These are phyloP conservation scores for Yamadazyma nakazawae DNA, from an alignment of 805 yeast genomes.

Conservation along the genomic window DNA sequence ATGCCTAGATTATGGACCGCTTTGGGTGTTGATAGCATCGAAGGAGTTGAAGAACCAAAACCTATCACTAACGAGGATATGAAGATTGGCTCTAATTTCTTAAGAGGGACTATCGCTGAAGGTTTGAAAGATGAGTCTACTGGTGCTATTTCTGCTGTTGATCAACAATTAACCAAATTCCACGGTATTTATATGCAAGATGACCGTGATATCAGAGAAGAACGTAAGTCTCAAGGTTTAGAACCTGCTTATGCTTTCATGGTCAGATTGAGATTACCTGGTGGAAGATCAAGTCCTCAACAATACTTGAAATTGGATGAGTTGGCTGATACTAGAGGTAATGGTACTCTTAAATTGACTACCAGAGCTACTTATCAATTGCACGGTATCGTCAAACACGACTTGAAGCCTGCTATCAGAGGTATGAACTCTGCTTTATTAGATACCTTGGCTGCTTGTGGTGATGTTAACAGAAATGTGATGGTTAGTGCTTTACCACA, in stretches of 20 bases:
- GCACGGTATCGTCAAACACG: slow-evolving; percentile 89
- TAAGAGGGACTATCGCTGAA: slow-evolving; percentile 91
- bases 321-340: slow-evolving; percentile 78
- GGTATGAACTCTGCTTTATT: slow-evolving; percentile 86
- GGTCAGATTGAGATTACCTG: slow-evolving; percentile 95
- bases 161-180: slow-evolving; percentile 93
- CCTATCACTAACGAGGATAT: slow-evolving; percentile 92
- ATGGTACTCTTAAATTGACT: slow-evolving; percentile 89
- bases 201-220: slow-evolving; percentile 93
- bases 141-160: slow-evolving; percentile 86
- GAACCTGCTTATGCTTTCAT: slow-evolving; percentile 97
- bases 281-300: slow-evolving; percentile 81
- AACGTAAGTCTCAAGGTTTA: slow-evolving; percentile 84
- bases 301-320: slow-evolving; percentile 89
- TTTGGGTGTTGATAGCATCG: slow-evolving; percentile 78
- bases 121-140: slow-evolving; percentile 79
- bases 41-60: slow-evolving; percentile 86
- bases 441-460: slow-evolving; percentile 97
- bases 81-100: slow-evolving; percentile 79
- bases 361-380: slow-evolving; percentile 97
- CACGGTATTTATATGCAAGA: slow-evolving; percentile 99
- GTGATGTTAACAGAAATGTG: slow-evolving; percentile 96
- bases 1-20: slow-evolving; percentile 82
- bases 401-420: slow-evolving; percentile 85
- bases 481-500: slow-evolving; percentile 88